Percentiles rank a stretch among this genome's conserved stretches.
Conservation (phyloP, 768 basidiomycete genomes). For the Termitomyces sp. region DNA sequence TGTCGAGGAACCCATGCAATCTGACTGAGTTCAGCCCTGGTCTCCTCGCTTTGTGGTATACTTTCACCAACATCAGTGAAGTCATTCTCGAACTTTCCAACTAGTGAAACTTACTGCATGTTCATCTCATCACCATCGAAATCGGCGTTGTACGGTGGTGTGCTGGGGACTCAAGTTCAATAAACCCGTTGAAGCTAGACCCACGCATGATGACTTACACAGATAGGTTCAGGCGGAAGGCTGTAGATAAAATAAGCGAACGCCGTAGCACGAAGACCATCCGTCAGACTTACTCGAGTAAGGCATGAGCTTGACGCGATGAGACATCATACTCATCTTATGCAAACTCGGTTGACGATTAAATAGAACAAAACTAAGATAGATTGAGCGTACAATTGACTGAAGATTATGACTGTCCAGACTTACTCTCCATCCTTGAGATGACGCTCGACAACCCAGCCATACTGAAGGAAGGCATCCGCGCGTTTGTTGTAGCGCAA, state of each 20-base stretch:
- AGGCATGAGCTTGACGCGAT: slow-evolving; percentile 94
- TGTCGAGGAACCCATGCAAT: slow-evolving; percentile 98
- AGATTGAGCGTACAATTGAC: background rate
- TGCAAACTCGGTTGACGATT: slow-evolving; percentile 98
- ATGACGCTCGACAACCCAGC: slow-evolving; percentile 98
- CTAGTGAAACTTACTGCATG: slow-evolving; percentile 82
- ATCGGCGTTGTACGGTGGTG: slow-evolving; percentile 98
- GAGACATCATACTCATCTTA: slow-evolving; percentile 99
- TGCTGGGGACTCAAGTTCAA: slow-evolving; percentile 42
- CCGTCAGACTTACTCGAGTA: slow-evolving; percentile 77
- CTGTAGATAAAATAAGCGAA: slow-evolving; percentile 32
- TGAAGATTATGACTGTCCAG: background rate
- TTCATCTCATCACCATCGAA: slow-evolving; percentile 99
- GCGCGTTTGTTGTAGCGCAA: slow-evolving; percentile 93
- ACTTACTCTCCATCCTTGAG: slow-evolving; percentile 97
- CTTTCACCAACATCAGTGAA: slow-evolving; percentile 32
- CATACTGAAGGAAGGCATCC: slow-evolving; percentile 93
- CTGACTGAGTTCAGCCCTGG: slow-evolving; percentile 94
- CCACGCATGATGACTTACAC: slow-evolving; percentile 58
- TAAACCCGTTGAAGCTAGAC: slow-evolving; percentile 13
- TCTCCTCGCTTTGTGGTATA: slow-evolving; percentile 97
- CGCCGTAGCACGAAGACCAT: background rate
- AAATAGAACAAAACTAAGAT: slow-evolving; percentile 78
- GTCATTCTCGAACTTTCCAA: background rate
- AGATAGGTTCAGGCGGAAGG: slow-evolving; percentile 96